phyloP scores from a whole-genome alignment of 108 stramenopile species.

The Schizochytrium sp. region DNA sequence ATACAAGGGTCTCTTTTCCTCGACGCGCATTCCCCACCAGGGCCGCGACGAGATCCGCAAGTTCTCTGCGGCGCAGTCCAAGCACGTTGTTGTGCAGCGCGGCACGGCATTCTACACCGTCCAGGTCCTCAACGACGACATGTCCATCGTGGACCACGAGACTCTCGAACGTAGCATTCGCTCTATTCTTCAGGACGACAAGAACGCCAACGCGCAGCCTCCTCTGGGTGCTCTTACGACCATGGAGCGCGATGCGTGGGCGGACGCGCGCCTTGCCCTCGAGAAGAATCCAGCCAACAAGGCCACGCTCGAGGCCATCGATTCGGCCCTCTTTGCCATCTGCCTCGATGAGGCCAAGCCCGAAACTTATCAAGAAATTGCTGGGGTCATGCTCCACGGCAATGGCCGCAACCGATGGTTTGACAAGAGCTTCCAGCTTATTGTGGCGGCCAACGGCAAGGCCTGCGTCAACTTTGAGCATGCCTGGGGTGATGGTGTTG shows the following conservation, averaged over 20 bases:
- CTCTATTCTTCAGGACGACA: constrained; percentile 24
- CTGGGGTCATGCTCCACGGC: constrained; percentile 36
- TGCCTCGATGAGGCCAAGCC: constrained; percentile 33
- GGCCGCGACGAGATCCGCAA: constrained; percentile 9
- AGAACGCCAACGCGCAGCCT: neutral
- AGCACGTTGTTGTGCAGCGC: constrained; percentile 17
- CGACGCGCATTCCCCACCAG: constrained; percentile 22
- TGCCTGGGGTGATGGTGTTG: constrained; percentile 23
- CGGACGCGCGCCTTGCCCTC: constrained; percentile 27
- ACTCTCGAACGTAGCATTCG: constrained; percentile 33
- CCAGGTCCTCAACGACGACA: constrained; percentile 28
- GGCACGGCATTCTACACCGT: constrained; percentile 18
- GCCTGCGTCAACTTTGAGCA: constrained; percentile 18
- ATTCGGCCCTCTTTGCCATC: constrained; percentile 29
- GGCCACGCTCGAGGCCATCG: constrained; percentile 32
- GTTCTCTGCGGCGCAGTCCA: neutral
- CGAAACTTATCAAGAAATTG: constrained; percentile 18
- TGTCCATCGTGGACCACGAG: constrained; percentile 34
- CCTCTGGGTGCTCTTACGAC: constrained; percentile 35
- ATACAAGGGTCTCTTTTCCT: constrained; percentile 19
- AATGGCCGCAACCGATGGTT: constrained; percentile 41
- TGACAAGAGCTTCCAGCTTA: constrained; percentile 42
- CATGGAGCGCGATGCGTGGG: constrained; percentile 33
- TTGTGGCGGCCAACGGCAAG: constrained; percentile 37
- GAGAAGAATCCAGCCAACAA: constrained; percentile 29